Conservation (phyloP, 2,329 filamentous ascomycete species). For the Diaporthe humulicola region DNA sequence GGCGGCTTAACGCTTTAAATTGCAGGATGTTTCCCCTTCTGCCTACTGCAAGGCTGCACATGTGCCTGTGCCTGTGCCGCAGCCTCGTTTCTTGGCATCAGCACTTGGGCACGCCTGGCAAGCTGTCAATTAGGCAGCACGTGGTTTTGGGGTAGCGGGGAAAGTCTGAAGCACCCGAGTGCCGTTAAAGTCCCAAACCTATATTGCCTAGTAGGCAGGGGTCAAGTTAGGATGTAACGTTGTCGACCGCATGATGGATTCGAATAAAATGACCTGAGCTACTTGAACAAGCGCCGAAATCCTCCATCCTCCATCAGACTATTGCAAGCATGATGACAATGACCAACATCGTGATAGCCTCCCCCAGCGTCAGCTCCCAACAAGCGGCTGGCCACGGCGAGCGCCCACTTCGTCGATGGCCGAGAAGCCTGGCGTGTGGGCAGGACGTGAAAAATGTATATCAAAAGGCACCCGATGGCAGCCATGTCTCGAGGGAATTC, state of each 20-base stretch:
- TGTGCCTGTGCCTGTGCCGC: no score
- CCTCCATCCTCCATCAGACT: background rate
- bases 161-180: background rate
- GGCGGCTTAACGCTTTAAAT: background rate
- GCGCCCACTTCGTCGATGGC: background rate
- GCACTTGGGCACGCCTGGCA: background rate
- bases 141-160: background rate
- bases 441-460: background rate
- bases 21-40: background rate
- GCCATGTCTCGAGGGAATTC: background rate
- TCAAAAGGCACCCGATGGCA: background rate
- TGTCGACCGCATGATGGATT: background rate
- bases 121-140: background rate
- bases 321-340: background rate
- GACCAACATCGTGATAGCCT: background rate
- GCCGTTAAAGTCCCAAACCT: background rate
- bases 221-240: no score
- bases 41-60: background rate
- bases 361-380: background rate
- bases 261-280: background rate
- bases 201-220: no score
- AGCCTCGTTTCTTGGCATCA: conserved; percentile 6
- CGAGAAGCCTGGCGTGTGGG: background rate
- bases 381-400: background rate
- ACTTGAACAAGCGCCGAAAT: background rate